Base-by-base conservation (phyloP, 2,329 filamentous ascomycete genomes). In the Elsinoe fawcettii region DNA sequence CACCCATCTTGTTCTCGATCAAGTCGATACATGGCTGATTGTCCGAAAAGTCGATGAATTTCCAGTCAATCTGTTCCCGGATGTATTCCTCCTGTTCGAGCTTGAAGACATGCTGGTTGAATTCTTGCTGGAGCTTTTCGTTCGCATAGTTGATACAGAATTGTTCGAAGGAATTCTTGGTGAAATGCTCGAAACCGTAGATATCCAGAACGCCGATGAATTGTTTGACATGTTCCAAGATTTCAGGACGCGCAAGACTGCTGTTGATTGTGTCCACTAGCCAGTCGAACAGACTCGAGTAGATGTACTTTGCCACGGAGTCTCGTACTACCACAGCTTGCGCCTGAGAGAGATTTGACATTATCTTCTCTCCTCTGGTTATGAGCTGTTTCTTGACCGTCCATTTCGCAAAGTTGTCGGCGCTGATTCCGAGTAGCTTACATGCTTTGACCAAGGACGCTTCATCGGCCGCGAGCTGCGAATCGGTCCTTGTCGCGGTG, bases 101-200 rank as follows among this genome's bases (percentile, higher is more conserved):
- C 73, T 97, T 96, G 82, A 99, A 99, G 34, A 99, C 93, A 68
- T 99, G 93, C 70, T 95, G 90, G 74, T 99, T 99, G 79, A 99
- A 99, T 71, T 97, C 92, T 71, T 99, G 93, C 71, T 99, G 93
- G 56, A 99, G 78, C 75, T 99, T 99, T 74, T 99, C 93, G 73
- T 99, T 99, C 74, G 93, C 93, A 68, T 99, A 99, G 74, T 99
- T 99, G 81, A 99, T 99, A 75, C 93, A 99, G 74, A 99, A 99
- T 72, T 99, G 93, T 72, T 99, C 93, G 67, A 99, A 99, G 0
- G 93, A 99, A 76, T 99, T 99, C 79, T 96, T 97, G 61, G 93
- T 92, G 68, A 99, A 99, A 74, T 97, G 93, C 73, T 99, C 93
- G 69, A 99, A 99, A 62, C 92, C 92, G 73, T 97, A 97, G 65